These are phyloP conservation scores for Leccinum longicurvipes DNA, from an alignment of 768 basidiomycete species.

Conservation along the genomic window DNA sequence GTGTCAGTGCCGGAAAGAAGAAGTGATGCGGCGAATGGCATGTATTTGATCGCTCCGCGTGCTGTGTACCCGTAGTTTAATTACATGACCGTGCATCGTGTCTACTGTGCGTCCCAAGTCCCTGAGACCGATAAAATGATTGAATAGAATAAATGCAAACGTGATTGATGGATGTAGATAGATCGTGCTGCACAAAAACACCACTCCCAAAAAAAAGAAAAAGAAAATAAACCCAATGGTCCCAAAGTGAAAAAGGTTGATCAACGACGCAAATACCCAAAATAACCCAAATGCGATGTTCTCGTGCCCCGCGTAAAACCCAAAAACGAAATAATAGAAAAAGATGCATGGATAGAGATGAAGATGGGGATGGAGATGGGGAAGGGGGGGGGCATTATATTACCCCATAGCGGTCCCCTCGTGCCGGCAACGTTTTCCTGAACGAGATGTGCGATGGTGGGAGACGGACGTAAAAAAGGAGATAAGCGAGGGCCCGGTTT, in stretches of 20 bases:
- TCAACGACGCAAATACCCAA: background rate
- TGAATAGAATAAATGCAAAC: constrained; percentile 14
- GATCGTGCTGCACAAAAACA: too few species aligned
- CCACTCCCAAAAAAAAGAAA: background rate
- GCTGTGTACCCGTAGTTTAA: constrained; percentile 9
- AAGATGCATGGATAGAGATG: background rate
- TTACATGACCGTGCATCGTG: constrained; percentile 13
- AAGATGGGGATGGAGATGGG: background rate
- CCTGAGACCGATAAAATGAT: constrained; percentile 17
- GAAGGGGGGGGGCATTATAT: background rate
- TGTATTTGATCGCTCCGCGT: constrained; percentile 3
- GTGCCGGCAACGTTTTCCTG: constrained; percentile 23
- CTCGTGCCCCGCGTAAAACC: constrained; percentile 15
- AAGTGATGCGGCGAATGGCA: constrained; percentile 38
- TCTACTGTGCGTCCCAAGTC: constrained; percentile 6
- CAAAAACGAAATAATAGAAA: constrained; percentile 8
- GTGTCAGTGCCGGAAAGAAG: constrained; percentile 74
- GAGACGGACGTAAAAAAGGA: constrained; percentile 23
- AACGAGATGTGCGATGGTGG: background rate
- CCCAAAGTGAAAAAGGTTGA: constrained; percentile 4
- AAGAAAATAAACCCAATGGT: constrained; percentile 1
- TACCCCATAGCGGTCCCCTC: constrained; percentile 12
- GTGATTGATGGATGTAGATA: constrained; percentile 19
- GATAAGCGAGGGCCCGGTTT: constrained; percentile 7
- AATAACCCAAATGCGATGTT: constrained; percentile 2